These are phyloP conservation scores for Nothophytophthora sp. DNA, from an alignment of 352 stramenopile species.

Conservation along the genomic window DNA sequence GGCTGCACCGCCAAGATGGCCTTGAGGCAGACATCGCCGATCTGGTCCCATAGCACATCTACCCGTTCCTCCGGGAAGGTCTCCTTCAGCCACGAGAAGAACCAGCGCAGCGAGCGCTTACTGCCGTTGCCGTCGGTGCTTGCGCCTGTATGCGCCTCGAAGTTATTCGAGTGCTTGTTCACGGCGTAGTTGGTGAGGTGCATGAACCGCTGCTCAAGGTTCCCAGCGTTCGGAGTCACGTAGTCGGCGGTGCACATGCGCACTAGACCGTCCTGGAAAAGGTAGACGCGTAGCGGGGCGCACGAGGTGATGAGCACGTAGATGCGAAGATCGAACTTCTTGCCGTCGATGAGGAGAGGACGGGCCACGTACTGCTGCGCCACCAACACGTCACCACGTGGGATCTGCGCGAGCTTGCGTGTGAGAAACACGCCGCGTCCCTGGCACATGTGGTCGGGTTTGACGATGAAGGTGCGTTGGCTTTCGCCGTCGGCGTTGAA, in stretches of 20 bases:
- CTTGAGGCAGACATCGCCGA: slow-evolving; percentile 95
- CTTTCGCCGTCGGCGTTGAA: slow-evolving; percentile 91
- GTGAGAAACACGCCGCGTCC: slow-evolving; percentile 96
- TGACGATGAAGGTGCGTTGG: slow-evolving; percentile 95
- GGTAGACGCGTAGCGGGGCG: slow-evolving; percentile 86
- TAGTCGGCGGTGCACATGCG: slow-evolving; percentile 92
- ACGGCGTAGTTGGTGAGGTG: slow-evolving; percentile 94
- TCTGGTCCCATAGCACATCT: slow-evolving; percentile 88
- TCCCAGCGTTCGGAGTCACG: slow-evolving; percentile 75
- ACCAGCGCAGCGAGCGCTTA: slow-evolving; percentile 92
- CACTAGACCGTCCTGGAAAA: slow-evolving; percentile 92
- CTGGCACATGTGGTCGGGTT: slow-evolving; percentile 90
- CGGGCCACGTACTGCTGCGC: slow-evolving; percentile 86
- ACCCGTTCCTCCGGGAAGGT: slow-evolving; percentile 61
- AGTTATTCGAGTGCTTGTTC: slow-evolving; percentile 91
- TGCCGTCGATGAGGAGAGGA: slow-evolving; percentile 78
- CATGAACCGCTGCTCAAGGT: slow-evolving; percentile 90
- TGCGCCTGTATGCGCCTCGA: slow-evolving; percentile 77
- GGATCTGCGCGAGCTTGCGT: slow-evolving; percentile 89
- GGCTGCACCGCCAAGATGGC: slow-evolving; percentile 93
- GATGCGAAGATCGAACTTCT: slow-evolving; percentile 94
- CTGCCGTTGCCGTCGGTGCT: slow-evolving; percentile 66
- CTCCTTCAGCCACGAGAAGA: slow-evolving; percentile 89
- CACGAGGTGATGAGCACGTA: slow-evolving; percentile 92
- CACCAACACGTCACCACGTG: slow-evolving; percentile 83